phyloP scores from a whole-genome alignment of 257 asterid genomes.

The Henckelia pumila region DNA sequence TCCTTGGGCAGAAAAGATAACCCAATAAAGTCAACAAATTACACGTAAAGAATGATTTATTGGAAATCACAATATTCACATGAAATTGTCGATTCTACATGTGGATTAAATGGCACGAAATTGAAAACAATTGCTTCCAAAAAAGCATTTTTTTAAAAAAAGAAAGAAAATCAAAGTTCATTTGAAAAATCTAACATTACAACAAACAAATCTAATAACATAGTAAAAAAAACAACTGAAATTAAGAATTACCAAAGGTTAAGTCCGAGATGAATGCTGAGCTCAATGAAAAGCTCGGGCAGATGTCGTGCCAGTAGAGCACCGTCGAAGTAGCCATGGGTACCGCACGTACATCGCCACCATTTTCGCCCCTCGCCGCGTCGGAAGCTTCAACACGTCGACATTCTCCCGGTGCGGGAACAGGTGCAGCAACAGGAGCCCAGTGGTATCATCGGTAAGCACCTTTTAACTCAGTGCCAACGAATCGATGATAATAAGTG shows the following conservation, averaged over 20 bases:
- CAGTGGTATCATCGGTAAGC: constrained; percentile 50
- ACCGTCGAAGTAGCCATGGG: constrained; percentile 88
- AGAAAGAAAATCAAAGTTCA: constrained; percentile 8
- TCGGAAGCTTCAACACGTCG: constrained; percentile 68
- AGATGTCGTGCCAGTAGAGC: constrained; percentile 88
- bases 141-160: too few species aligned
- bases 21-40: too few species aligned
- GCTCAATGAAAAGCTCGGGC: constrained; percentile 89
- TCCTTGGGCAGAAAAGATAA: too few species aligned
- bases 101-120: constrained; percentile 2
- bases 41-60: constrained; percentile 1
- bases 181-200: constrained; percentile 19
- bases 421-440: constrained; percentile 67
- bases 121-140: constrained; percentile 27
- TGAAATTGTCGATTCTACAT: not conserved
- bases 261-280: constrained; percentile 84
- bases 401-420: constrained; percentile 91
- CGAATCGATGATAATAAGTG: too few species aligned
- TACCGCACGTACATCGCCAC: constrained; percentile 74
- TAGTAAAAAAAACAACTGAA: too few species aligned
- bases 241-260: constrained; percentile 64
- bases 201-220: not conserved
- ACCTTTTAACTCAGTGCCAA: too few species aligned
- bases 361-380: constrained; percentile 81
- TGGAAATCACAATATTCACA: constrained; percentile 11